Evolutionary conservation across 2,329 filamentous ascomycete genomes (phyloP).

Genomic region (Rugonectria rugulosa): DNA sequence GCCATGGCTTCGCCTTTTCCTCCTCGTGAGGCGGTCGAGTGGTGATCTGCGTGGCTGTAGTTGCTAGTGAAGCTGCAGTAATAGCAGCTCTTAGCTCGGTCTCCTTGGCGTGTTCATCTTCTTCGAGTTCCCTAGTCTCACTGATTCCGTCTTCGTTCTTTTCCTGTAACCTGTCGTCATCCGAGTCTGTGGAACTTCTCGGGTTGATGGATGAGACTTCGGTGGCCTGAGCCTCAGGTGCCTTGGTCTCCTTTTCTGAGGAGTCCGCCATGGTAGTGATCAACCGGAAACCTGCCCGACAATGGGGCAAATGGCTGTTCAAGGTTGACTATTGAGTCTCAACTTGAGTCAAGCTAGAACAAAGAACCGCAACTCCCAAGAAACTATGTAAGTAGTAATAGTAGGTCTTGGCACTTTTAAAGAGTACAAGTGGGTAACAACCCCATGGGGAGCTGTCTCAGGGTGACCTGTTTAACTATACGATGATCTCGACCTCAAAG

Average conservation of each 20-base stretch:
- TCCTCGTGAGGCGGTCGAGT: slow-evolving; percentile 40
- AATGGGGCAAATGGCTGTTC: neutral
- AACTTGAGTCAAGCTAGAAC: neutral
- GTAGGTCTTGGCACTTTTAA: slow-evolving; percentile 14
- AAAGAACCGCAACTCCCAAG: neutral
- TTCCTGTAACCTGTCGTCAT: slow-evolving; percentile 28
- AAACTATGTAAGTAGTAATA: slow-evolving; percentile 1
- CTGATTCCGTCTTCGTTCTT: slow-evolving; percentile 12
- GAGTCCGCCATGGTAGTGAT: slow-evolving; percentile 37
- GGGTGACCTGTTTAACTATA: slow-evolving; percentile 1
- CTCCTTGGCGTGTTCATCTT: slow-evolving; percentile 20
- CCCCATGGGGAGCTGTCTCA: slow-evolving; percentile 1
- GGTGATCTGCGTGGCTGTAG: slow-evolving; percentile 55
- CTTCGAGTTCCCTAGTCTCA: slow-evolving; percentile 18
- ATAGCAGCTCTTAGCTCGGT: slow-evolving; percentile 45
- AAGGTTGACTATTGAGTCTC: neutral
- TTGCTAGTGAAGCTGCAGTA: slow-evolving; percentile 63
- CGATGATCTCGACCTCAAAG: neutral
- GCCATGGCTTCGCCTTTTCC: slow-evolving; percentile 64
- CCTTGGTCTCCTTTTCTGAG: slow-evolving; percentile 39
- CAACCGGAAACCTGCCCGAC: slow-evolving; percentile 5
- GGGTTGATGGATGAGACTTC: slow-evolving; percentile 37
- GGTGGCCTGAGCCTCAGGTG: slow-evolving; percentile 40
- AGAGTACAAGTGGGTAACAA: slow-evolving; percentile 6
- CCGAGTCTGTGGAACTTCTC: slow-evolving; percentile 26